These are phyloP conservation scores for Tetrapisispora fleetii DNA, from an alignment of 805 yeast species.

Conservation along the genomic window DNA sequence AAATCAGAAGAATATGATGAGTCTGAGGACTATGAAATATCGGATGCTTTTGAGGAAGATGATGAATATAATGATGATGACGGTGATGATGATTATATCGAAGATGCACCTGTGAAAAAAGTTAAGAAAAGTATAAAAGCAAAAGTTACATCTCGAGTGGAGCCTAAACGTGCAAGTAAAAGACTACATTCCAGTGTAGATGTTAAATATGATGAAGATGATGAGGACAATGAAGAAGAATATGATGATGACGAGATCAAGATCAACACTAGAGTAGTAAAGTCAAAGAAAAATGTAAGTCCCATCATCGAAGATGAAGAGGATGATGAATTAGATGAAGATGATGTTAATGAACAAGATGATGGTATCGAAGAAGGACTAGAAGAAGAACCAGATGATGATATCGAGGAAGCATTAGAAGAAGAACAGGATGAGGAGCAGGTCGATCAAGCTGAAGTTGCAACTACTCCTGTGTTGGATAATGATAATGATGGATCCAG, in stretches of 20 bases:
- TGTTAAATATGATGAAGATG: conserved; percentile 9
- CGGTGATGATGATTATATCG: not conserved
- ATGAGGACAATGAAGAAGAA: conserved; percentile 10
- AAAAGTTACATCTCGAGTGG: not conserved
- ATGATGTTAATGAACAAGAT: conserved; percentile 3
- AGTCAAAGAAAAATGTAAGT: no score
- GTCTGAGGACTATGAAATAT: conserved; percentile 1
- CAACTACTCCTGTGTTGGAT: conserved; percentile 11
- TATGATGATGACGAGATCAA: conserved; percentile 7
- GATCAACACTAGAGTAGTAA: conserved; percentile 1
- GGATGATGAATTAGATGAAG: conserved; percentile 7
- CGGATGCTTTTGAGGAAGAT: conserved; percentile 6
- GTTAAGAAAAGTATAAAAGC: not conserved
- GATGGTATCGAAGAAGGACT: conserved; percentile 11
- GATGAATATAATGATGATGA: not conserved
- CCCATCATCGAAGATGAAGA: not conserved
- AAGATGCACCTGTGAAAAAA: not conserved
- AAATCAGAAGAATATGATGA: conserved; percentile 1
- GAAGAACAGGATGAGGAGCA: conserved; percentile 18
- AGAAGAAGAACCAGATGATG: conserved; percentile 19
- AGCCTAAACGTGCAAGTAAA: not conserved
- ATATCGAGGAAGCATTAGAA: conserved; percentile 13
- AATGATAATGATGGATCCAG: conserved; percentile 4
- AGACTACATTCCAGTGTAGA: not conserved
- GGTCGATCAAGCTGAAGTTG: conserved; percentile 12